Percentiles rank a stretch among this genome's conserved stretches.
phyloP scores from a whole-genome alignment of 257 asterid genomes.

The Jacaranda copaia region DNA sequence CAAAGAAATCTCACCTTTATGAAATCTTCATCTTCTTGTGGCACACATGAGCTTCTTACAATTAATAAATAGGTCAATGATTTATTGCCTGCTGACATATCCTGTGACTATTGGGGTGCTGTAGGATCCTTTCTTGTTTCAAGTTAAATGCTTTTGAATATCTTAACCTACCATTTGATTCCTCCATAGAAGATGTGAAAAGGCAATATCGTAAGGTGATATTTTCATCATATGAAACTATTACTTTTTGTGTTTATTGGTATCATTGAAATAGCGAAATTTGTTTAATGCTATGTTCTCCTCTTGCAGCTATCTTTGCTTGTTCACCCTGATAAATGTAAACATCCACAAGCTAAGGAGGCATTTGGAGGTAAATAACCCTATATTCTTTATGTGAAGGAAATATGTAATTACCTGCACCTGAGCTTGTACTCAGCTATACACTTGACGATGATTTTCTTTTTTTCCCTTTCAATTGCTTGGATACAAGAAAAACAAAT shows the following conservation, averaged over 20 bases:
- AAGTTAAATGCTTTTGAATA: conserved; percentile 92
- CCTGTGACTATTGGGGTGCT: conserved; percentile 34
- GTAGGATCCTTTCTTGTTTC: conserved; percentile 98
- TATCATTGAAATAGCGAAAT: conserved; percentile 22
- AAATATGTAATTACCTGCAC: conserved; percentile 31
- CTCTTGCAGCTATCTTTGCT: conserved; percentile 81
- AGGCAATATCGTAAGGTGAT: conserved; percentile 95
- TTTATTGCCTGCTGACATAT: conserved; percentile 32
- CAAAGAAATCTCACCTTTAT: background rate
- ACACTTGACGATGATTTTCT: background rate
- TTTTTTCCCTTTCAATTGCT: background rate
- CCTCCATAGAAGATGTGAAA: conserved; percentile 79
- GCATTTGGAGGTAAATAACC: conserved; percentile 86
- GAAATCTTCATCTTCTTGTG: conserved; percentile 10
- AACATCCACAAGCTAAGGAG: conserved; percentile 98
- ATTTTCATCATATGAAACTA: background rate
- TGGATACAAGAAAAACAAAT: conserved; percentile 6
- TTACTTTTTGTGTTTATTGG: conserved; percentile 18
- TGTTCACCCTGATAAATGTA: conserved; percentile 99
- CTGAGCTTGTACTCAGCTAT: conserved; percentile 24
- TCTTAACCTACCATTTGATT: conserved; percentile 86
- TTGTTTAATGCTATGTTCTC: conserved; percentile 35
- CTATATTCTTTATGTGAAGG: conserved; percentile 26
- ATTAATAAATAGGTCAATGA: background rate
- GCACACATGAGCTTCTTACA: background rate